Percentiles rank a stretch among this genome's conserved stretches.
phyloP scores from a whole-genome alignment of 2,329 filamentous ascomycete genomes.

The Thelonectria blattea region DNA sequence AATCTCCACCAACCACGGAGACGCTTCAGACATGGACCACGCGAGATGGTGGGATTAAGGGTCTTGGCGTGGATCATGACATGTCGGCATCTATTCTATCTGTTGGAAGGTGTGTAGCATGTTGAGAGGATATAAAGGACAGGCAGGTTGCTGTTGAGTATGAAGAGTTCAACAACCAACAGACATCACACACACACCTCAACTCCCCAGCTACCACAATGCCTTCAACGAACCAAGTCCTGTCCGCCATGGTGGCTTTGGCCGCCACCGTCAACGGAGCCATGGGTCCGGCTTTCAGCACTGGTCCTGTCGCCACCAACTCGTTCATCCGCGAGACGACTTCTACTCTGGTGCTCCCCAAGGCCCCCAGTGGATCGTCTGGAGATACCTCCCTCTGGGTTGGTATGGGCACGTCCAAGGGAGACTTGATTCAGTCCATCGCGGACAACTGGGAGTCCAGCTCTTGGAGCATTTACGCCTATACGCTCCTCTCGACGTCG shows the following conservation, averaged over 20 bases:
- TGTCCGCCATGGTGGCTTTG: conserved; percentile 27
- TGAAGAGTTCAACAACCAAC: neutral
- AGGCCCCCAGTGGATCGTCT: conserved; percentile 43
- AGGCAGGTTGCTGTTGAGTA: neutral
- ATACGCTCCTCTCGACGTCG: conserved; percentile 47
- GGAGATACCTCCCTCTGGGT: conserved; percentile 53
- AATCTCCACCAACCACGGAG: neutral
- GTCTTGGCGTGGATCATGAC: neutral
- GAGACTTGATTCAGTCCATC: conserved; percentile 55
- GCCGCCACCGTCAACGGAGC: conserved; percentile 34
- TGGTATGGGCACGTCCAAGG: conserved; percentile 55
- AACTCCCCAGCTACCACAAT: conserved; percentile 9
- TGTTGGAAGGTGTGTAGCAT: too few species aligned
- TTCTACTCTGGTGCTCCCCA: conserved; percentile 51
- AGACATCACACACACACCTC: too few species aligned
- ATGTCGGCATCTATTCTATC: neutral
- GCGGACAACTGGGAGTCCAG: conserved; percentile 43
- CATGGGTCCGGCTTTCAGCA: conserved; percentile 49
- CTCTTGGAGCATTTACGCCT: conserved; percentile 51
- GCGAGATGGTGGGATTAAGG: neutral
- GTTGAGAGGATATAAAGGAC: neutral
- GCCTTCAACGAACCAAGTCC: conserved; percentile 25
- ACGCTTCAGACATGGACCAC: neutral
- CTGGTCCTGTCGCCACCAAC: conserved; percentile 47
- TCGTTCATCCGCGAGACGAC: conserved; percentile 52